Conservation (phyloP, 192 early-diverging fungal species). For the Coemansia sp. region DNA sequence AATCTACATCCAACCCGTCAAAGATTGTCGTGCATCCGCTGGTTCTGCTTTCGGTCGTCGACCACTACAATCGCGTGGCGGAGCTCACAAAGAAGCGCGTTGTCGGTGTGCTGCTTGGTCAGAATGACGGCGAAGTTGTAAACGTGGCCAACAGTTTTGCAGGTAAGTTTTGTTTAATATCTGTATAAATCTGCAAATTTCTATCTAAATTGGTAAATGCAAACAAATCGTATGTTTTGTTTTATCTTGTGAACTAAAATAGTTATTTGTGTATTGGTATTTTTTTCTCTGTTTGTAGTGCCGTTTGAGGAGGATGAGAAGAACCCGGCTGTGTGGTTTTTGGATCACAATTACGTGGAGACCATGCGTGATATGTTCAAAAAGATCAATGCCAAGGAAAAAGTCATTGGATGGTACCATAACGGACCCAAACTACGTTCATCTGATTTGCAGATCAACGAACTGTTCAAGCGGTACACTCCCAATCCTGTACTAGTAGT, state of each 20-base stretch:
- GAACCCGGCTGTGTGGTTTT: conserved; percentile 96
- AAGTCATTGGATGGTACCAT: conserved; percentile 99
- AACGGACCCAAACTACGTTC: conserved; percentile 95
- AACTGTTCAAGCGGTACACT: conserved; percentile 93
- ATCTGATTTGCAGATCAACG: conserved; percentile 97
- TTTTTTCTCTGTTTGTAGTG: conserved; percentile 59
- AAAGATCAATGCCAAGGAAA: conserved; percentile 97
- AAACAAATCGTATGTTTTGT: too few species aligned
- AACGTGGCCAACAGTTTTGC: conserved; percentile 99
- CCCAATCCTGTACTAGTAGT: conserved; percentile 97
- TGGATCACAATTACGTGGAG: conserved; percentile 99
- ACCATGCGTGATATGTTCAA: conserved; percentile 99
- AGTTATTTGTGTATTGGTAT: too few species aligned
- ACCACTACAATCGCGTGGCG: conserved; percentile 98
- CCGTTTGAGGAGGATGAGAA: conserved; percentile 99
- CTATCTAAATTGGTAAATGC: too few species aligned
- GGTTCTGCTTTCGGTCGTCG: conserved; percentile 96
- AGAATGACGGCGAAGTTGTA: conserved; percentile 79
- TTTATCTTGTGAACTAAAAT: too few species aligned
- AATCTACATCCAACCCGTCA: conserved; percentile 48
- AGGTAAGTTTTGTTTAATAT: conserved; percentile 56
- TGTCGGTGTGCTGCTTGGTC: conserved; percentile 94
- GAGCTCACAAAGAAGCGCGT: conserved; percentile 94
- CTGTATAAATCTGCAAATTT: not conserved
- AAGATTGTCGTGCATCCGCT: conserved; percentile 92